A percentile compares a stretch with the other conserved stretches of the same genome.
Conservation (phyloP, 2,329 filamentous ascomycete genomes). For the Diaporthe sp. region DNA sequence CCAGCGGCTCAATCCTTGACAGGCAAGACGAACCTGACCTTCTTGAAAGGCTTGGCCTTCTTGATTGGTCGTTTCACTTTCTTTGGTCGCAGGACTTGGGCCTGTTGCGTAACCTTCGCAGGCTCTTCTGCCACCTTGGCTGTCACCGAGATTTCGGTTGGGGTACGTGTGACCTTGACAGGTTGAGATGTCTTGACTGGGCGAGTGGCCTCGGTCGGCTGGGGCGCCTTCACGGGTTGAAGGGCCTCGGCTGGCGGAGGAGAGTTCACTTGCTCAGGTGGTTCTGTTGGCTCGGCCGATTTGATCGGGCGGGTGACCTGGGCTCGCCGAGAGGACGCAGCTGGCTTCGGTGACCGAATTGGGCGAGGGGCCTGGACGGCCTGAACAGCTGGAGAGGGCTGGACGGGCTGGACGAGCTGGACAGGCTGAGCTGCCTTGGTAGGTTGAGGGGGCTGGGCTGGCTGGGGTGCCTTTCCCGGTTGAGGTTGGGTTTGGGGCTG, state of each 20-base stretch:
- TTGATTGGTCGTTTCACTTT: constrained; percentile 59
- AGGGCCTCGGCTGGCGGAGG: constrained; percentile 28
- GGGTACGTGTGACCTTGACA: constrained; percentile 12
- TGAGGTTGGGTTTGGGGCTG: neutral
- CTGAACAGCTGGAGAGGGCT: neutral
- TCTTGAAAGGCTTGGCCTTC: constrained; percentile 24
- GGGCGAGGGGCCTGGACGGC: constrained; percentile 17
- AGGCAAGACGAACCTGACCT: constrained; percentile 15
- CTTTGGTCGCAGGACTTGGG: neutral
- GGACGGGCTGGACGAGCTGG: neutral
- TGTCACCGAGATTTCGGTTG: neutral
- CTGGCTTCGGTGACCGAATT: constrained; percentile 8
- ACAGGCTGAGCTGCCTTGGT: neutral
- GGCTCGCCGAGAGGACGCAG: constrained; percentile 6
- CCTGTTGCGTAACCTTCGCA: neutral
- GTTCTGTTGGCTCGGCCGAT: constrained; percentile 5
- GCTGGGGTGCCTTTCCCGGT: neutral
- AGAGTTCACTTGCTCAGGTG: neutral
- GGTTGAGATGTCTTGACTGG: constrained; percentile 21
- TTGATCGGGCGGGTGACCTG: constrained; percentile 22
- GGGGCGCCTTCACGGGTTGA: constrained; percentile 23
- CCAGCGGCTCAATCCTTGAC: constrained; percentile 2
- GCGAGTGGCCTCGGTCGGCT: constrained; percentile 24
- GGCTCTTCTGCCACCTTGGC: neutral
- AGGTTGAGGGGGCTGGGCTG: neutral